phyloP scores from a whole-genome alignment of 2,329 filamentous ascomycete species.

The Periconia sp. region DNA sequence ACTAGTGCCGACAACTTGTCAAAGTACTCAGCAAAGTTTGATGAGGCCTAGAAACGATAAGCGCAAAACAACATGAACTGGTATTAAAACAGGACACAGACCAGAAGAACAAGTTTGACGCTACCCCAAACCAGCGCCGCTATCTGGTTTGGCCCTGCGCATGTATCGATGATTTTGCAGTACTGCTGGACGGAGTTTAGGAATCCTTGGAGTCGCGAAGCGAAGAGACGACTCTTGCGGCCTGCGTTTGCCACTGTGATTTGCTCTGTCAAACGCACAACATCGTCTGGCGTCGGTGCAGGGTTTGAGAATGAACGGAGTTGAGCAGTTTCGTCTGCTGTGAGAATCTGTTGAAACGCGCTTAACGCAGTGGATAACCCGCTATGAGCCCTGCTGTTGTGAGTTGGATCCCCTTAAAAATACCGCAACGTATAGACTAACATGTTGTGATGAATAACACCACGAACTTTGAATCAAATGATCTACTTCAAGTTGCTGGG shows the following conservation, averaged over 20 bases:
- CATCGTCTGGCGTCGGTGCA: conserved; percentile 28
- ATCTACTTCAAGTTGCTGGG: neutral
- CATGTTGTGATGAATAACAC: neutral
- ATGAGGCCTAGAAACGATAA: conserved; percentile 24
- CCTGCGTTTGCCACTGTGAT: conserved; percentile 9
- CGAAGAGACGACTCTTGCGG: conserved; percentile 24
- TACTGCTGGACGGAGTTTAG: conserved; percentile 45
- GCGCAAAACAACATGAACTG: conserved; percentile 1
- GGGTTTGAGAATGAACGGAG: conserved; percentile 13
- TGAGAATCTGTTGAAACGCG: conserved; percentile 14
- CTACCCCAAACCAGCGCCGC: conserved; percentile 50
- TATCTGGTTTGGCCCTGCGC: conserved; percentile 42
- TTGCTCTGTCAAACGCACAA: conserved; percentile 41
- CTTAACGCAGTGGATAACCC: conserved; percentile 11
- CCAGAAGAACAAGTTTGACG: conserved; percentile 46
- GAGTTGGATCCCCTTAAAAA: neutral
- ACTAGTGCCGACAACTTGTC: conserved; percentile 43
- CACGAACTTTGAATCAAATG: neutral
- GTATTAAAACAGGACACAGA: conserved; percentile 15
- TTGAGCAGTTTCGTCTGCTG: conserved; percentile 17
- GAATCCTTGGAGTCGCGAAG: conserved; percentile 33
- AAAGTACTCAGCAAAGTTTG: conserved; percentile 45
- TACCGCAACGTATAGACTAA: neutral
- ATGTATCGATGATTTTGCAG: conserved; percentile 39
- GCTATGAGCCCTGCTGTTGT: conserved; percentile 9